Percentiles rank a stretch among this genome's conserved stretches.
Evolutionary conservation across 2,329 filamentous ascomycete genomes (phyloP).

Genomic region (Rutstroemia sydowiana): DNA sequence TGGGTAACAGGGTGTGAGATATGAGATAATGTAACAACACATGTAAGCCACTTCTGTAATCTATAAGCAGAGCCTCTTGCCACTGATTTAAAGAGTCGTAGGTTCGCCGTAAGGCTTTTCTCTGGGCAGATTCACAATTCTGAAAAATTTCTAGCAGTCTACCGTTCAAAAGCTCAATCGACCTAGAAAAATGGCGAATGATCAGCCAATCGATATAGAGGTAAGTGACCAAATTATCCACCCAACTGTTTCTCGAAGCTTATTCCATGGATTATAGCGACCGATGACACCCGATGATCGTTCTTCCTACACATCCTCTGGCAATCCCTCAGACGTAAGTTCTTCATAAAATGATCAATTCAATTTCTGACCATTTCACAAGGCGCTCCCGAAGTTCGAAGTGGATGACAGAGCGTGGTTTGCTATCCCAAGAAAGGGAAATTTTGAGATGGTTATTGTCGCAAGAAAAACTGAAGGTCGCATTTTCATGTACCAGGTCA

Average conservation of each 20-base stretch:
- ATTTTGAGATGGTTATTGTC: not conserved
- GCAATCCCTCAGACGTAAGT: not conserved
- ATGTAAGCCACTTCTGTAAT: not conserved
- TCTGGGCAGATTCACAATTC: not conserved
- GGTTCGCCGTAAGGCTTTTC: not conserved
- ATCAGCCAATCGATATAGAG: not conserved
- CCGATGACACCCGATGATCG: constrained; percentile 2
- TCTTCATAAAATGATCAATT: too few species aligned
- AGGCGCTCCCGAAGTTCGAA: constrained; percentile 1
- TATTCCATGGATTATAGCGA: not conserved
- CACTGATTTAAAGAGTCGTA: not conserved
- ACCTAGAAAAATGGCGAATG: not conserved
- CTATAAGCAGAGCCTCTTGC: not conserved
- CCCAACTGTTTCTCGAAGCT: not conserved
- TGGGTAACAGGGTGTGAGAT: too few species aligned
- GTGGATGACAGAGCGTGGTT: not conserved
- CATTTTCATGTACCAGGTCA: constrained; percentile 10
- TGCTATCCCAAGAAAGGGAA: not conserved
- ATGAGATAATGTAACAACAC: not conserved
- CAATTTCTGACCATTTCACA: not conserved
- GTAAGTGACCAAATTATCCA: not conserved
- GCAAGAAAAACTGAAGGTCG: not conserved
- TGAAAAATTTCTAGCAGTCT: not conserved
- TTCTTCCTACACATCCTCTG: not conserved
- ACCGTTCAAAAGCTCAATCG: not conserved